phyloP scores from a whole-genome alignment of 2,329 filamentous ascomycete species.

The Penicillium sp. region DNA sequence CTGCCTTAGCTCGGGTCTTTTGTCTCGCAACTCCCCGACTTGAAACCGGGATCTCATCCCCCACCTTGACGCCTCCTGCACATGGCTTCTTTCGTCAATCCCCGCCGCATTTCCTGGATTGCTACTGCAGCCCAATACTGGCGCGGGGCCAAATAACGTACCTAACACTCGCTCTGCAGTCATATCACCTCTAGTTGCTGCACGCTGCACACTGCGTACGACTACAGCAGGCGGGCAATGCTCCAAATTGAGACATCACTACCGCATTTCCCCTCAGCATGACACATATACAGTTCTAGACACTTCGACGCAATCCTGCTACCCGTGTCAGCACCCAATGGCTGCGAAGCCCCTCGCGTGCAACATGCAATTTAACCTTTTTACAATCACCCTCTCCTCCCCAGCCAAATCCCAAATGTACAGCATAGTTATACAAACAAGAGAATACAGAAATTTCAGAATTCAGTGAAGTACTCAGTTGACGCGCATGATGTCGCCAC shows the following conservation, averaged over 20 bases:
- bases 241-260: background rate
- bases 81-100: slow-evolving; percentile 8
- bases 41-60: slow-evolving; percentile 4
- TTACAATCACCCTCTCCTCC: background rate
- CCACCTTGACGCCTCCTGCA: slow-evolving; percentile 8
- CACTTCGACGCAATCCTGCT: slow-evolving; percentile 1
- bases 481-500: slow-evolving; percentile 11
- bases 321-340: background rate
- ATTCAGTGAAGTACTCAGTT: background rate
- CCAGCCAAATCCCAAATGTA: background rate
- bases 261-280: slow-evolving; percentile 2
- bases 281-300: slow-evolving; percentile 5
- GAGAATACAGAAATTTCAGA: background rate
- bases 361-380: slow-evolving; percentile 1
- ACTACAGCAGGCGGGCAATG: background rate
- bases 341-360: background rate
- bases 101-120: slow-evolving; percentile 2
- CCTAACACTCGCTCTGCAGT: slow-evolving; percentile 2
- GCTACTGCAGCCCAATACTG: slow-evolving; percentile 1
- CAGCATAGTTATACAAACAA: background rate
- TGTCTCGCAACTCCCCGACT: background rate
- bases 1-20: slow-evolving; percentile 1
- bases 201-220: slow-evolving; percentile 5
- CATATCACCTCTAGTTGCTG: slow-evolving; percentile 11
- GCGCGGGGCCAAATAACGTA: background rate